These are phyloP conservation scores for Cryptococcus hybrid DNA, from an alignment of 1,284 basidiomycete species.

Conservation along the genomic window DNA sequence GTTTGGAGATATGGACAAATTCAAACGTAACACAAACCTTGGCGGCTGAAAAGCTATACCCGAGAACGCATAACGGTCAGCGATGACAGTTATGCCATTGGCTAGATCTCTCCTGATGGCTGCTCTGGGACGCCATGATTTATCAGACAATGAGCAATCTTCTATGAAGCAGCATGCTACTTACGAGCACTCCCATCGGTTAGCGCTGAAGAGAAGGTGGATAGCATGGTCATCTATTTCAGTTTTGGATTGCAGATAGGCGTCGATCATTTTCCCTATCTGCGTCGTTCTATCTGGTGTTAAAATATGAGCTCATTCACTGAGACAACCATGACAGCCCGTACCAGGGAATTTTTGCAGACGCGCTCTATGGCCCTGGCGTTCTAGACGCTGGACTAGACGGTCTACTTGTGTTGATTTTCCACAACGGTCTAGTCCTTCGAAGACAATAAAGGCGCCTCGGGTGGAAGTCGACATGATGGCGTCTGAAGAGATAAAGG, in stretches of 20 bases:
- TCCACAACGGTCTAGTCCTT: constrained; percentile 90
- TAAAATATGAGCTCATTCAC: not conserved
- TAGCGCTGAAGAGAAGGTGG: constrained; percentile 94
- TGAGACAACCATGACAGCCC: not conserved
- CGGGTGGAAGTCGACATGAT: constrained; percentile 12
- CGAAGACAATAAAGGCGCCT: constrained; percentile 85
- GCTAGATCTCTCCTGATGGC: constrained; percentile 63
- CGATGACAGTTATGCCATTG: constrained; percentile 71
- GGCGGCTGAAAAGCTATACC: constrained; percentile 70
- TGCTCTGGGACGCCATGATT: constrained; percentile 53
- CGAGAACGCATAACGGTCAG: constrained; percentile 95
- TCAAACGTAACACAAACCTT: not conserved
- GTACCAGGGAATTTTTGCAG: constrained; percentile 82
- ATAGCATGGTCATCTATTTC: constrained; percentile 90
- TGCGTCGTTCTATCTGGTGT: constrained; percentile 81
- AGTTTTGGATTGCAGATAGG: constrained; percentile 77
- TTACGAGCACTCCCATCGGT: constrained; percentile 92
- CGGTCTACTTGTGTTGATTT: constrained; percentile 79
- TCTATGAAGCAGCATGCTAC: constrained; percentile 34
- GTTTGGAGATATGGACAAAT: constrained; percentile 20
- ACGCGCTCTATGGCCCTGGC: constrained; percentile 35
- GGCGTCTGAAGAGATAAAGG: too few species aligned
- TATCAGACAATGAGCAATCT: not conserved
- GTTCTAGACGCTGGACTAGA: constrained; percentile 58
- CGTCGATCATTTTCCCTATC: constrained; percentile 91